phyloP scores from a whole-genome alignment of 2,329 filamentous ascomycete species.

The Colletotrichum chrysophilum region DNA sequence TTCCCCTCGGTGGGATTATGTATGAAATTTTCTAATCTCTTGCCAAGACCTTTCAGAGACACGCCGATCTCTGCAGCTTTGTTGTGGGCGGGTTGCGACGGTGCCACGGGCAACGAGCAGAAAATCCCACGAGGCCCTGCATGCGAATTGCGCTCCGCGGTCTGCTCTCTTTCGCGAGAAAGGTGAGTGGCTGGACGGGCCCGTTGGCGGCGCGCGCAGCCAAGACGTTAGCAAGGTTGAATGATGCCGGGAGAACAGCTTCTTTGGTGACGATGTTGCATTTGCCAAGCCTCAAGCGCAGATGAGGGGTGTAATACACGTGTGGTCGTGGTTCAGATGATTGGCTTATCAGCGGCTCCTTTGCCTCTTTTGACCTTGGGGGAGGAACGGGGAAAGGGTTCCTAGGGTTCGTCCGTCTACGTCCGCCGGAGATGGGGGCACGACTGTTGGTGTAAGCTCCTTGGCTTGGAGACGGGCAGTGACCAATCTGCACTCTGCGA shows the following conservation, averaged over 20 bases:
- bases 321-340: conserved; percentile 8
- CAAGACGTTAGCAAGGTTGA: conserved; percentile 2
- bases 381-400: neutral
- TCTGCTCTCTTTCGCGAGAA: neutral
- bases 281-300: conserved; percentile 6
- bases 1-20: neutral
- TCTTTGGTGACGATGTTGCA: conserved; percentile 16
- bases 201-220: neutral
- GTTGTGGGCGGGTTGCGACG: neutral
- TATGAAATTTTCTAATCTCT: neutral
- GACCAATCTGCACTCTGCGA: conserved; percentile 3
- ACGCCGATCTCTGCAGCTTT: neutral
- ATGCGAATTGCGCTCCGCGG: neutral
- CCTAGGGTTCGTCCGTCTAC: neutral
- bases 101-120: neutral
- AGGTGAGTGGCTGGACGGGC: conserved; percentile 2
- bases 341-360: conserved; percentile 20
- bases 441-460: neutral
- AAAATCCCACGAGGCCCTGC: neutral
- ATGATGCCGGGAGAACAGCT: conserved; percentile 10
- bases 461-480: neutral
- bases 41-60: neutral
- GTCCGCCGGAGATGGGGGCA: neutral
- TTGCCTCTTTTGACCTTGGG: neutral
- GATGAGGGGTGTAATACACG: conserved; percentile 11